Conservation (phyloP, 208 protist genomes). For the Trypanosoma scelopori region DNA sequence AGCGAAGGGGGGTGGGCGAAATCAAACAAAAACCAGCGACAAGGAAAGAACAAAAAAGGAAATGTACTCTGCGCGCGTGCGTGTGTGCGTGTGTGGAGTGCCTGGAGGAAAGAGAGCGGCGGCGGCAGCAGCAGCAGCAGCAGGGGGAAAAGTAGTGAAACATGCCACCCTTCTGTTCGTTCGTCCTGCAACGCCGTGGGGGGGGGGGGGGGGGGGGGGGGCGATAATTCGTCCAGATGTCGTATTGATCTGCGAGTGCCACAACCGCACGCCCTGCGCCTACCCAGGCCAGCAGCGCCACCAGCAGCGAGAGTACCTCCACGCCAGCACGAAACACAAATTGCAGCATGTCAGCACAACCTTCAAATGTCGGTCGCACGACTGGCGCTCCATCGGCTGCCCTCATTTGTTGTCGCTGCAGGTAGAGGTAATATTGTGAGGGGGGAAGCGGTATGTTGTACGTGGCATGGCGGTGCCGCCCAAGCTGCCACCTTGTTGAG, state of each 20-base stretch:
- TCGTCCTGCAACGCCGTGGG: no score
- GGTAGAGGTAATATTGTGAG: constrained; percentile 2
- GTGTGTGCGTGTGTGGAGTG: no score
- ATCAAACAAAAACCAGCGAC: no score
- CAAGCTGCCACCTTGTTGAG: background rate
- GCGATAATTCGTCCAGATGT: background rate
- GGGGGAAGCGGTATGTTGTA: constrained; percentile 7
- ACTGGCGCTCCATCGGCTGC: background rate
- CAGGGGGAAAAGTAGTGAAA: no score
- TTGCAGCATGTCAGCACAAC: background rate
- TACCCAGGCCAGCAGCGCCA: constrained; percentile 1
- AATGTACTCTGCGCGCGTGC: no score
- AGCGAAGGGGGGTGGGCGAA: no score
- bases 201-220: no score
- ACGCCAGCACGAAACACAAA: background rate
- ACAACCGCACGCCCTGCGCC: background rate
- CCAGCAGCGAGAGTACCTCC: constrained; percentile 4
- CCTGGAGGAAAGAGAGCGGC: no score
- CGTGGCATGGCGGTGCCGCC: constrained; percentile 5
- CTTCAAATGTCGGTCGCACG: background rate
- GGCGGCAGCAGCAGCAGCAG: no score
- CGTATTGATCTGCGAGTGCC: constrained; percentile 9
- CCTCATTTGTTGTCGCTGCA: background rate
- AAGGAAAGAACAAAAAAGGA: no score
- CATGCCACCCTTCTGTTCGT: no score